A percentile compares a stretch with the other conserved stretches of the same genome.
Evolutionary conservation across 129 eudicot genomes (phyloP).

Genomic region (Rutidosis leptorrhynchoides): DNA sequence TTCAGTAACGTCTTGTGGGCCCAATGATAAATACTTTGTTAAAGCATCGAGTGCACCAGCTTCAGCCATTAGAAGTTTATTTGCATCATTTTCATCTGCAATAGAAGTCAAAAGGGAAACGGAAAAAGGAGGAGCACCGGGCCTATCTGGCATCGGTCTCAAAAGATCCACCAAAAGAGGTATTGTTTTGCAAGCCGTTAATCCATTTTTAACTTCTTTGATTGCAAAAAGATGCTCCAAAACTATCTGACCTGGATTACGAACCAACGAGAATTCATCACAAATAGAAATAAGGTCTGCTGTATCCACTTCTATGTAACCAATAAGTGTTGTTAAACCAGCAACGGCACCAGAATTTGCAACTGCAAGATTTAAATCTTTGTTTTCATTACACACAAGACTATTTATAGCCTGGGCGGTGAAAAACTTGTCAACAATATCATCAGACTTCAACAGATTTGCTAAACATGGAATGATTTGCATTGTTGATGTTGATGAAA

Average conservation of each 20-base stretch:
- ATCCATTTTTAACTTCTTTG: conserved; percentile 63
- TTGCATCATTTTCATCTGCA: conserved; percentile 74
- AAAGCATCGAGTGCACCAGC: conserved; percentile 71
- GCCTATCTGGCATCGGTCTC: conserved; percentile 81
- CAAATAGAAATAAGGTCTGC: conserved; percentile 59
- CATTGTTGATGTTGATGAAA: conserved; percentile 49
- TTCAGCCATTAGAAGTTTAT: conserved; percentile 77
- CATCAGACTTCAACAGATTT: conserved; percentile 58
- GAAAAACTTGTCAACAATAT: conserved; percentile 57
- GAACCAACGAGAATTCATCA: conserved; percentile 56
- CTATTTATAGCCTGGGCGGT: conserved; percentile 80
- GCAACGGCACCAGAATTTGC: conserved; percentile 69
- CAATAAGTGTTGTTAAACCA: conserved; percentile 55
- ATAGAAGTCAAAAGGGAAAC: conserved; percentile 54
- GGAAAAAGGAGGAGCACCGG: conserved; percentile 62
- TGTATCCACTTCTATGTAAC: conserved; percentile 60
- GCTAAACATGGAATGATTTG: conserved; percentile 53
- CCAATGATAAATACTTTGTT: conserved; percentile 60
- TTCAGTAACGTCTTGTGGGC: conserved; percentile 71
- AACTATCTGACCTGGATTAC: conserved; percentile 62
- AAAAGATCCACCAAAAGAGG: conserved; percentile 74
- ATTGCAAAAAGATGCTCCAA: conserved; percentile 56
- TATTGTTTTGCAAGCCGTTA: conserved; percentile 61
- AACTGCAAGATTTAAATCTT: conserved; percentile 52
- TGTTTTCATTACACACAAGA: conserved; percentile 52